phyloP scores from a whole-genome alignment of 306 rosid genomes.

The Canavalia ensiformis region DNA sequence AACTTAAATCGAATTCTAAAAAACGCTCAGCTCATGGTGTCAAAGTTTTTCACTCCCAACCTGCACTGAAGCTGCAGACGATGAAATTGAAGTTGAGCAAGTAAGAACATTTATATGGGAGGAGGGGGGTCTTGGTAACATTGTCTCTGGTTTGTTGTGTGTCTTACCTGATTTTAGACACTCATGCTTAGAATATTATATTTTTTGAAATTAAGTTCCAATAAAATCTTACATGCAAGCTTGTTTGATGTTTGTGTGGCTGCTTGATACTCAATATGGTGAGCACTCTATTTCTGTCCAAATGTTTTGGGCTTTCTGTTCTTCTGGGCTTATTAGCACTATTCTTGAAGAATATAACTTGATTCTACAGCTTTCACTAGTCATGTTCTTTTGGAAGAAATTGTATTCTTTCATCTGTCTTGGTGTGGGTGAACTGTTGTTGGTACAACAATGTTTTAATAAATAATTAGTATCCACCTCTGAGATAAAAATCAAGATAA shows the following conservation, averaged over 20 bases:
- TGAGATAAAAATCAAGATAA: slow-evolving; percentile 13
- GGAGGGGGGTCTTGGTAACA: not conserved
- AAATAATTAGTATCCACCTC: slow-evolving; percentile 1
- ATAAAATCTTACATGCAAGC: slow-evolving; percentile 9
- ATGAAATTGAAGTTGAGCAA: slow-evolving; percentile 95
- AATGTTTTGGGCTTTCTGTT: slow-evolving; percentile 22
- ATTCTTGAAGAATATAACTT: slow-evolving; percentile 36
- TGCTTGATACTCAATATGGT: slow-evolving; percentile 22
- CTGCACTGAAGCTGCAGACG: slow-evolving; percentile 91
- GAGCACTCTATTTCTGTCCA: slow-evolving; percentile 2
- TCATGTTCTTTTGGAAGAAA: not conserved
- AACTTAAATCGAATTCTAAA: slow-evolving; percentile 88
- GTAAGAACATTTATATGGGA: slow-evolving; percentile 59
- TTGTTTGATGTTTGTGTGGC: slow-evolving; percentile 41
- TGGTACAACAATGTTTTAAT: slow-evolving; percentile 2
- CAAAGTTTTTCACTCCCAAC: slow-evolving; percentile 92
- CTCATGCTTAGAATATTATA: slow-evolving; percentile 11
- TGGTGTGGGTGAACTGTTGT: not conserved
- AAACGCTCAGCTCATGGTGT: slow-evolving; percentile 90
- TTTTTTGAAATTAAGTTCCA: not conserved
- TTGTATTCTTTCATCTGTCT: not conserved
- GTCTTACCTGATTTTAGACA: not conserved
- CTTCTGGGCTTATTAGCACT: slow-evolving; percentile 17
- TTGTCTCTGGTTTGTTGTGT: slow-evolving; percentile 18
- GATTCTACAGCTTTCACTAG: slow-evolving; percentile 4